Percentiles rank a stretch among this genome's conserved stretches.
Evolutionary conservation across 441 rosid species (phyloP).

Genomic region (Gossypium lobatum): DNA sequence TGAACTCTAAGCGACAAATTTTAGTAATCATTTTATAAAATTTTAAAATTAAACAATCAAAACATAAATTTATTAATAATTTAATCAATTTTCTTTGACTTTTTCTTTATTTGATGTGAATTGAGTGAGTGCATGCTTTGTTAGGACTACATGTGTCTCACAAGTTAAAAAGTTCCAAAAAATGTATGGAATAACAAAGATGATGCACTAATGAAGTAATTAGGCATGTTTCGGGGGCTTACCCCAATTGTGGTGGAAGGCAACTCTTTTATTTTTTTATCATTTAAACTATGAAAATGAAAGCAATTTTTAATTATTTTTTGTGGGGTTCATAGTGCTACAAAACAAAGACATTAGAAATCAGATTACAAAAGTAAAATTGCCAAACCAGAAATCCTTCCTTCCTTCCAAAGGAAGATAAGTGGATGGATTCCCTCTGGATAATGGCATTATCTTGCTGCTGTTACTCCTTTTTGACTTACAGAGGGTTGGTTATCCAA

Average conservation of each 20-base stretch:
- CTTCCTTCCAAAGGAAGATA: not conserved
- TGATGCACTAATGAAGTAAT: not conserved
- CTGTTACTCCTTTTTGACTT: not conserved
- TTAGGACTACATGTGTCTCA: not conserved
- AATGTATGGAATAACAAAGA: not conserved
- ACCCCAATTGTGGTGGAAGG: not conserved
- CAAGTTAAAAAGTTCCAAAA: not conserved
- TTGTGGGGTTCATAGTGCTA: not conserved
- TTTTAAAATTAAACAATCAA: too few species aligned
- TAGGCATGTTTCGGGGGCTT: not conserved
- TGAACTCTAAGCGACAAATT: too few species aligned
- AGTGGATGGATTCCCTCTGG: not conserved
- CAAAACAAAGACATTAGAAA: not conserved
- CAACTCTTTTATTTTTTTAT: not conserved
- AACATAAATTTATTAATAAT: too few species aligned
- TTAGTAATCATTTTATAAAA: too few species aligned
- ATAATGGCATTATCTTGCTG: not conserved
- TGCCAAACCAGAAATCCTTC: not conserved
- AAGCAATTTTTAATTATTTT: not conserved
- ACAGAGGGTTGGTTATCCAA: too few species aligned
- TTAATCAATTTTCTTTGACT: too few species aligned
- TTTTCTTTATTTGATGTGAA: not conserved
- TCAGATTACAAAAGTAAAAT: not conserved
- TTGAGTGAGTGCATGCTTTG: not conserved
- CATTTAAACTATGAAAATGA: not conserved